Evolutionary conservation across 179 eudicot species (phyloP), one percentile per base, ranked within the genome.

Genomic region (Heliamphora pulchella): DNA sequence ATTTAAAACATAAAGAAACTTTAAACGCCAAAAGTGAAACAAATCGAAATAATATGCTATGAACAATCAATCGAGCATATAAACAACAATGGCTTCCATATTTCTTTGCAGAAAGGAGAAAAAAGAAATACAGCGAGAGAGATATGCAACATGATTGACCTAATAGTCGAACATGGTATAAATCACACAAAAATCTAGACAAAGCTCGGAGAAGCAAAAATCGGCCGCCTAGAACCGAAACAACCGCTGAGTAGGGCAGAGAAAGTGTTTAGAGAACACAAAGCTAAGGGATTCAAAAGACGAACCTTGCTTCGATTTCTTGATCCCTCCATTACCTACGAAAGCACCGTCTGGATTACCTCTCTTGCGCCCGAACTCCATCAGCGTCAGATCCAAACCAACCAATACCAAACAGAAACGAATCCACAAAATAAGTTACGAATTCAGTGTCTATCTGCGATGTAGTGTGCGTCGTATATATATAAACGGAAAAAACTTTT

Each of bases 341-440:
- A 69, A 83, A 13, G 58, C 76, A 47, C 58, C 81, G 57, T 81
- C 84, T 67, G 70, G 68, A 5, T 81, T 78, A 18, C 84, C 86
- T 65, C 88, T 81, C 63, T 83, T 86, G 54, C 81, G 77, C 59
- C 83, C 86, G 54, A 77, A 79, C 31, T 81, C 86, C 88, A 86
- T 86, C 43, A 64, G 72, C 41, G 22, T 65, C 58, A 22, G 70
- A 63, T 64, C 59, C 47, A 78, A 31, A 14, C 43, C 63, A 77
- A 47, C 2, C 71, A 4, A 65, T 1, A 10, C 44, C 22, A 63
- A 50, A 41, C 79, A n/a, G 17, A n/a, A 8, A 44, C 55, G 44
- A 76, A 59, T 31, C 71, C 20, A 50, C 47, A 18, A 22, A 13
- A 13, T 3, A 10, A 11, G 20, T 47, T 3, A n/a, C 44, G 2